These are phyloP conservation scores for Hanseniaspora pseudoguilliermondii DNA, from an alignment of 805 yeast genomes.

Conservation along the genomic window DNA sequence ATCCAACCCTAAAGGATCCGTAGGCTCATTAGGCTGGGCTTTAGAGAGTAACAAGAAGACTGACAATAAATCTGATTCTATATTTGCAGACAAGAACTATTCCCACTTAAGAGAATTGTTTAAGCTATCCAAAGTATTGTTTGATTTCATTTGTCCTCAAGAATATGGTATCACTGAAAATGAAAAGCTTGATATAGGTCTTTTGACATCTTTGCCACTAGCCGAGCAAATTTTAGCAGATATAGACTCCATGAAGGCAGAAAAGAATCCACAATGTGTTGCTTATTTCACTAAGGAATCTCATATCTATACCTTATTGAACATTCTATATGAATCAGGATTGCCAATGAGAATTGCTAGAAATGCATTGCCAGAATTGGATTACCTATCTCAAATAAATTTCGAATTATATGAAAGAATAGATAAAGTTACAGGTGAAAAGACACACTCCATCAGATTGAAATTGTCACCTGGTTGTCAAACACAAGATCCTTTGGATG, in stretches of 20 bases:
- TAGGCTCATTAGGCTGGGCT: constrained; percentile 68
- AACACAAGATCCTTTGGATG: constrained; percentile 93
- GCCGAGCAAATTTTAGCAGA: constrained; percentile 78
- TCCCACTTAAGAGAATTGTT: constrained; percentile 77
- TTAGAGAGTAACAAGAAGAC: constrained; percentile 32
- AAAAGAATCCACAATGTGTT: constrained; percentile 71
- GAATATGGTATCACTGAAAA: constrained; percentile 94
- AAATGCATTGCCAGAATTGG: constrained; percentile 91
- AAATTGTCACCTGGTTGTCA: constrained; percentile 97
- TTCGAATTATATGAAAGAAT: constrained; percentile 83
- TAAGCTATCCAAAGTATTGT: constrained; percentile 77
- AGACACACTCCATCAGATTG: constrained; percentile 78
- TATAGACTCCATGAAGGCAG: constrained; percentile 62
- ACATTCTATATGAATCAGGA: constrained; percentile 81
- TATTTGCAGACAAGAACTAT: constrained; percentile 70
- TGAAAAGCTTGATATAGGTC: constrained; percentile 91
- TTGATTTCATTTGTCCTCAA: constrained; percentile 96
- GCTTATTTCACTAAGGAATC: constrained; percentile 94
- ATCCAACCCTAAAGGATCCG: constrained; percentile 24
- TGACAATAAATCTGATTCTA: constrained; percentile 22
- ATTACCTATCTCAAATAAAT: constrained; percentile 83
- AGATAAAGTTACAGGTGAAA: constrained; percentile 48
- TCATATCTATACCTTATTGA: constrained; percentile 85
- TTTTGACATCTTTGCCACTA: constrained; percentile 83
- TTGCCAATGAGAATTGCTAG: constrained; percentile 91